phyloP scores from a whole-genome alignment of 2,329 filamentous ascomycete genomes.

The Polychaeton citri region DNA sequence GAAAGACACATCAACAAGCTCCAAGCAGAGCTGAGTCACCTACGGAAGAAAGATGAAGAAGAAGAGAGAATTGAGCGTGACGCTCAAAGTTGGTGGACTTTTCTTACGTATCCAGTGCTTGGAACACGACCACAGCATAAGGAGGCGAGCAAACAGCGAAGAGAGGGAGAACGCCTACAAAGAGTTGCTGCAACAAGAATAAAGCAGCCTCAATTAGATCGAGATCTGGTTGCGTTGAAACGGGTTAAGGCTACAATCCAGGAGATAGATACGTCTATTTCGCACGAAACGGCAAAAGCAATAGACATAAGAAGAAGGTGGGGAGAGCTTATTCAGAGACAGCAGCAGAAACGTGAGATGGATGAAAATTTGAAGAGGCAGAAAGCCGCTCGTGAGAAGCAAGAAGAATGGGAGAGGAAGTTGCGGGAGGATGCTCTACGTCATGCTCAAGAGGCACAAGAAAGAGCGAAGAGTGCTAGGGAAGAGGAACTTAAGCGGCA shows the following conservation, averaged over 20 bases:
- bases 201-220: neutral
- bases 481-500: neutral
- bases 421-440: neutral
- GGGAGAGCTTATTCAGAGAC: neutral
- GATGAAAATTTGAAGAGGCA: neutral
- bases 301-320: neutral
- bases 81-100: conserved; percentile 8
- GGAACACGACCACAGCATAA: conserved; percentile 18
- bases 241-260: neutral
- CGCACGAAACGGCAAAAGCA: neutral
- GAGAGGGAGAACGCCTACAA: neutral
- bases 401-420: neutral
- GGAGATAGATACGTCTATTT: neutral
- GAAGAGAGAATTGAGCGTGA: conserved; percentile 22
- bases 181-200: neutral
- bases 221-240: neutral
- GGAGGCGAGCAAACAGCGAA: neutral
- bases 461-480: neutral
- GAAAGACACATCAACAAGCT: neutral
- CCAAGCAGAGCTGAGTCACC: neutral
- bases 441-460: neutral
- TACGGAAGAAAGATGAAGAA: neutral
- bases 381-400: neutral
- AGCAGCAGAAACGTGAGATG: neutral
- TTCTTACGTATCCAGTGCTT: conserved; percentile 13